Evolutionary conservation across 257 asterid species (phyloP).

Genomic region (Solanum tacnaense): DNA sequence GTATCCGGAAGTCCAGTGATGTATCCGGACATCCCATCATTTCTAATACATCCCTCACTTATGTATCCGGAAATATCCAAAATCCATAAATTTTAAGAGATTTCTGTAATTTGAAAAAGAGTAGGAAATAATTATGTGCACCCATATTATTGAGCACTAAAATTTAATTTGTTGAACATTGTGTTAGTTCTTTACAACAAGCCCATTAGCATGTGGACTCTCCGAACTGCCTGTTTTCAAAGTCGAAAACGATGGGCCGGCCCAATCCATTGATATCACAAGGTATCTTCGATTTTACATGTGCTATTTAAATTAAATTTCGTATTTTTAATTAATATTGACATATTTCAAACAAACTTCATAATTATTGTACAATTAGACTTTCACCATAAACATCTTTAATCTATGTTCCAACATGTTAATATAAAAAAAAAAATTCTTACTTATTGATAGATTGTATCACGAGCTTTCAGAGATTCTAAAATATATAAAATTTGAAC

Average conservation of each 20-base stretch:
- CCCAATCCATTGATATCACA: conserved; percentile 23
- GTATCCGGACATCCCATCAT: too few relatives aligned
- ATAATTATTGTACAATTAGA: background rate
- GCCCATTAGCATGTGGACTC: conserved; percentile 52
- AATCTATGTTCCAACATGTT: background rate
- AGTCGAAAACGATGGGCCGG: conserved; percentile 15
- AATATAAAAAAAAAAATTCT: too few relatives aligned
- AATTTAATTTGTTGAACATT: background rate
- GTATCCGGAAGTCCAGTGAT: too few relatives aligned
- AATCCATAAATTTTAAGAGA: too few relatives aligned
- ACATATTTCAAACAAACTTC: background rate
- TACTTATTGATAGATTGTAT: background rate
- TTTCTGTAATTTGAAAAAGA: background rate
- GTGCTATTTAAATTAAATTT: background rate
- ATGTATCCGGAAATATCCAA: background rate
- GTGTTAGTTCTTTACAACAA: conserved; percentile 41
- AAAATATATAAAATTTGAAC: background rate
- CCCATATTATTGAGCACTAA: background rate
- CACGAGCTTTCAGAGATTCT: background rate
- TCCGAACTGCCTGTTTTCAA: conserved; percentile 31
- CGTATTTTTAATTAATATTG: background rate
- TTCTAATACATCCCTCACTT: too few relatives aligned
- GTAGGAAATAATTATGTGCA: background rate
- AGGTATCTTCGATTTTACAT: conserved; percentile 25
- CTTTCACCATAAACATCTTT: background rate